These are phyloP conservation scores for Erodium chrysanthum DNA, from an alignment of 441 rosid species.

Conservation along the genomic window DNA sequence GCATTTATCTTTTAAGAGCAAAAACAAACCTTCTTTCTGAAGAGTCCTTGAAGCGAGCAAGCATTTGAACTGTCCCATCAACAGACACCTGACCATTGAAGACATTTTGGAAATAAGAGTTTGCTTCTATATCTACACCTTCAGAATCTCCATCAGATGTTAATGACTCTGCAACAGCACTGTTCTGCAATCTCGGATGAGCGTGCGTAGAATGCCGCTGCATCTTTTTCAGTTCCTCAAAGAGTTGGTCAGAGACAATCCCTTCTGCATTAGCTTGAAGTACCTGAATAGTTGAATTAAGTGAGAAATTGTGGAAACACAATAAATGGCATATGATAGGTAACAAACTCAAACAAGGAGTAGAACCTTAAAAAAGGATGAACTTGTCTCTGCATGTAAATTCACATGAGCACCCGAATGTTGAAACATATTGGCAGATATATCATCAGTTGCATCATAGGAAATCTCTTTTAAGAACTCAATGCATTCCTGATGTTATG, in stretches of 20 bases:
- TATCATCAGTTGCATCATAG: slow-evolving; percentile 53
- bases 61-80: slow-evolving; percentile 95
- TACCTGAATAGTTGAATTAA: slow-evolving; percentile 31
- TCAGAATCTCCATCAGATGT: slow-evolving; percentile 64
- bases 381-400: slow-evolving; percentile 51
- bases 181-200: slow-evolving; percentile 61
- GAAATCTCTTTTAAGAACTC: slow-evolving; percentile 71
- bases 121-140: slow-evolving; percentile 89
- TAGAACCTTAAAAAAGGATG: slow-evolving; percentile 65
- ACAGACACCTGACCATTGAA: slow-evolving; percentile 74
- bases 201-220: slow-evolving; percentile 40
- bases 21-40: slow-evolving; percentile 51
- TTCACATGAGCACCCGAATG: slow-evolving; percentile 50
- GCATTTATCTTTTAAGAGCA: neutral
- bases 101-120: slow-evolving; percentile 91
- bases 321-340: neutral
- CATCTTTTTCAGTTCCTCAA: slow-evolving; percentile 70
- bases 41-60: slow-evolving; percentile 85
- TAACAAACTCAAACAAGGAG: neutral
- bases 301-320: neutral
- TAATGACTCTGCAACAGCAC: slow-evolving; percentile 57
- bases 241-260: slow-evolving; percentile 33
- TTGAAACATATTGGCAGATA: slow-evolving; percentile 51
- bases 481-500: slow-evolving; percentile 65
- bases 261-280: slow-evolving; percentile 50